Evolutionary conservation across 1,284 basidiomycete species (phyloP), one percentile per base, ranked within the genome.

Genomic region (Cerioporus squamosus): DNA sequence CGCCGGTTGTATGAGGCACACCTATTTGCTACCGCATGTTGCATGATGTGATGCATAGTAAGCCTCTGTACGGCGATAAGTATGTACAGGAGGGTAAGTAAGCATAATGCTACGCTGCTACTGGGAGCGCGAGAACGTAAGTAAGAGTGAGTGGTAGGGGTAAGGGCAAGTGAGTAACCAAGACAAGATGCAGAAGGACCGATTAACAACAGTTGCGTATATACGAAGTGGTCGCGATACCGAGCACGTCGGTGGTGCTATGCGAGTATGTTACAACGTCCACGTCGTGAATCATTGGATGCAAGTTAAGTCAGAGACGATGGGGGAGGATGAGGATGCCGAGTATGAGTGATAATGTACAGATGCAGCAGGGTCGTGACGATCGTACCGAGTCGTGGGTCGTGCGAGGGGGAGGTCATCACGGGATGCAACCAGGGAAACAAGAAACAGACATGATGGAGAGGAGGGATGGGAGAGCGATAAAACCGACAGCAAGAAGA

Each of bases 211-310:
- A 59, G 61, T 46, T 55, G 49, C 33, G 33, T 36, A 36, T 36
- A 10, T 36, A 36, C 54, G 54, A 44, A 7, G 59, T 50, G 61
- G 56, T 59, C 59, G 59, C 55, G 49, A 60, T 57, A 55, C 56
- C 45, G 55, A 55, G 57, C 60, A 38, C 40, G 18, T 51, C 44
- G 44, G 26, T 29, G 26, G 26, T 56, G 55, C 53, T 55, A 46
- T 51, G 38, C 36, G 56, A 45, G 59, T 67, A 67, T 50, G 57
- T 45, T 64, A 64, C 61, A 67, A 61, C 64, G 66, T 67, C 66
- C 64, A 61, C 64, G 51, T 51, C 57, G 40, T n/a, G 40, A 29
- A 29, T 12, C n/a, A n/a, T n/a, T n/a, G n/a, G n/a, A 42, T 42
- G 63, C 53, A 50, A 31, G 42, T 23, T 29, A 29, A 29, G 26